Base-by-base conservation (phyloP, 2,329 filamentous ascomycete genomes). In the Monosporascus sp. region DNA sequence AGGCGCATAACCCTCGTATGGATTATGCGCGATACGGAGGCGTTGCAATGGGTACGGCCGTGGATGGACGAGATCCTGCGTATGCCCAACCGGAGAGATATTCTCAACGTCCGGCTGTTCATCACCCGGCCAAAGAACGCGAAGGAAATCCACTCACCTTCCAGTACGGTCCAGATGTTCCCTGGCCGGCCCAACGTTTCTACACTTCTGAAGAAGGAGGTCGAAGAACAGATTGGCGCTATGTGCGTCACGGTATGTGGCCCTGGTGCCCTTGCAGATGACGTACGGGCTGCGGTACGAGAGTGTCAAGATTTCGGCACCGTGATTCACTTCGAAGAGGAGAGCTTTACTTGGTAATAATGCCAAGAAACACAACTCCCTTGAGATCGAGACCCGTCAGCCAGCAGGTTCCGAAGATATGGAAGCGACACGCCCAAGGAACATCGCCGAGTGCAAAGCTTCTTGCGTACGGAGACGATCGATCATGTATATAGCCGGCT, bases 1-100 rank as follows among this genome's bases (percentile, higher is more conserved):
- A 86, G 91, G 50, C 85, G 87, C 41, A 74, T 97, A 47, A 89
- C 87, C 1, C 83, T 97, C 7, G 84, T 97, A 55, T 97, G 94
- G 94, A 87, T 96, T 65, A 88, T 97, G 59, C 90, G 94, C 57
- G 90, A 91, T 52, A 87, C 88, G 38, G 88, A 96, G 65, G 86
- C 93, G 53, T 81, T 97, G 7, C 91, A 96, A 70, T 97, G 94
- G 93, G 89, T 96, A 55, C 84, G 90, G 7, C 89, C 90, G 5
- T 97, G 89, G 87, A 86, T 88, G 81, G 82, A 87, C 60, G 72
- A 76, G 52, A 73, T 97, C 51, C 78, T 97, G 35, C 80, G 81
- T 52, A 87, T 97, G 79, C 88, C 90, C 14, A 82, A 85, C 61
- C 86, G 92, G 51, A 84, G 89, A 54, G 90, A 96, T 49, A 79